phyloP scores from a whole-genome alignment of 164 flowering plant genomes.

The Santalum album region DNA sequence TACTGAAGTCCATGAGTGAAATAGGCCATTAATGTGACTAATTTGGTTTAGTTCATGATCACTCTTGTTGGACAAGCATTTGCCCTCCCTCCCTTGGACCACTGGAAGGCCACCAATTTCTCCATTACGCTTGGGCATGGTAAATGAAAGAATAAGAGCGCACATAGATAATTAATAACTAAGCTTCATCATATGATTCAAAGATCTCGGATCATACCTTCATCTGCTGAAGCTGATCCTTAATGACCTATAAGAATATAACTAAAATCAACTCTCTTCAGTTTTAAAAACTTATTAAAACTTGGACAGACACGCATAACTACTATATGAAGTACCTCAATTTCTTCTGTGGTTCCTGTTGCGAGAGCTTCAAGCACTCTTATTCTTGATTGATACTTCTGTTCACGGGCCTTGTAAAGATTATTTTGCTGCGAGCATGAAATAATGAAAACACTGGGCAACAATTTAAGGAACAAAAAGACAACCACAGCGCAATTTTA shows the following conservation, averaged over 20 bases:
- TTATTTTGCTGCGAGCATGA: conserved; percentile 60
- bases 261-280: conserved; percentile 2
- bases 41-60: no score
- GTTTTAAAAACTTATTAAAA: neutral
- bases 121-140: no score
- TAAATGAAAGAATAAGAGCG: no score
- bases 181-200: no score
- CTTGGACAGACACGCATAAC: neutral
- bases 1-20: no score
- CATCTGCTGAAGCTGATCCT: conserved; percentile 53
- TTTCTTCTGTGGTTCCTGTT: conserved; percentile 66
- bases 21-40: no score
- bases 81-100: no score
- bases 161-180: no score
- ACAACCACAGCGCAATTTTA: neutral
- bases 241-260: conserved; percentile 36
- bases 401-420: conserved; percentile 66
- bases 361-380: conserved; percentile 79
- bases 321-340: conserved; percentile 41
- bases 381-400: conserved; percentile 56
- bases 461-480: conserved; percentile 1
- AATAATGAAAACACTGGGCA: conserved; percentile 7
- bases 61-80: no score
- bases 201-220: conserved; percentile 54
- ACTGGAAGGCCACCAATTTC: no score